Evolutionary conservation across 1,284 basidiomycete genomes (phyloP), one percentile per base, ranked within the genome.

Genomic region (Malassezia equina): DNA sequence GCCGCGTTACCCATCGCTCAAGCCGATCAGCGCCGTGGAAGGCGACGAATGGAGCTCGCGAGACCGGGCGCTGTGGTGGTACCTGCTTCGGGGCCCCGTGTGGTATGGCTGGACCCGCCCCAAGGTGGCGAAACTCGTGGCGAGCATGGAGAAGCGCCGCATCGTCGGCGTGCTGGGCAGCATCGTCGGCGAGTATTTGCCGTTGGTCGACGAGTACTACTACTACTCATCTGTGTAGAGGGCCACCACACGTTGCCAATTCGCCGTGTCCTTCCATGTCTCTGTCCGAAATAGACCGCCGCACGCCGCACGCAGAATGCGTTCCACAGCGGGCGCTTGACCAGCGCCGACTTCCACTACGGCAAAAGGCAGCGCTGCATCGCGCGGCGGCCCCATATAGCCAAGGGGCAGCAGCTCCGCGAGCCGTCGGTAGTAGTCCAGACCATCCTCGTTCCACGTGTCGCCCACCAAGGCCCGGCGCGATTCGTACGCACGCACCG

Each of bases 121-220:
- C 45, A 86, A 90, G 77, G 70, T 89, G 63, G 80, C 85, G 73
- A 77, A 78, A 9, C 73, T 86, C 67, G 81, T 63, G 15, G 76
- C 81, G 43, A 77, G 75, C 41, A 80, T 84, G 23, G 79, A 83
- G 17, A 78, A 79, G 57, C 80, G 81, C 47, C 88, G 89, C 23
- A 58, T 93, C 32, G 67, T 95, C 24, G 83, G 85, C 24, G 71
- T 93, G 47, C 76, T 90, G 28, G 82, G 87, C 52, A 83, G 83
- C 21, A 78, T 94, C 52, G 76, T 90, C 58, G 83, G 83, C 62
- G 90, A 91, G 69, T 95, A 91, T 84, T 81, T 94, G 61, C 89
- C 89, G 9, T 78, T 95, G 66, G 88, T 95, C 61, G 86, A 95
- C 75, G 87, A 90, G 72, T 93, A 93, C 78, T 86, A 93, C 78